Conservation (phyloP, 441 rosid genomes). For the Jatropha multifida region DNA sequence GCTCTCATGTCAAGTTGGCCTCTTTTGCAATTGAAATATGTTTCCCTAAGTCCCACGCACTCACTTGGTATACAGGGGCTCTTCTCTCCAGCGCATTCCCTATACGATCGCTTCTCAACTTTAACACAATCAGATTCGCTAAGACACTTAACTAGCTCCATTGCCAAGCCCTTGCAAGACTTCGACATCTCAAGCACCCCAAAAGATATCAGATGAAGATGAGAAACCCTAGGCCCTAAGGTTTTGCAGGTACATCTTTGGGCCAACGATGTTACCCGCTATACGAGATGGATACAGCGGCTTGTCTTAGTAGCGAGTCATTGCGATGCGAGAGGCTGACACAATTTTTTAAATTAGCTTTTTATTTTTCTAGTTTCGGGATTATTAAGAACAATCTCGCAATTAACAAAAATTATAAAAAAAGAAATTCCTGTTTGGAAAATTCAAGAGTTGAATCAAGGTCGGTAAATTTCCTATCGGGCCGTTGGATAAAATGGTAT, state of each 20-base stretch:
- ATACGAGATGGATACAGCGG: background rate
- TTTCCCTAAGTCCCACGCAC: slow-evolving; percentile 86
- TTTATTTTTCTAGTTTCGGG: too few species aligned
- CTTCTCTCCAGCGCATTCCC: slow-evolving; percentile 86
- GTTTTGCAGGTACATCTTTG: background rate
- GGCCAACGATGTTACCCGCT: background rate
- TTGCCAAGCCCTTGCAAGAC: slow-evolving; percentile 93
- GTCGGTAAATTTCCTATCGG: too few species aligned
- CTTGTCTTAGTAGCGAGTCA: background rate
- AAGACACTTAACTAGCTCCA: slow-evolving; percentile 88
- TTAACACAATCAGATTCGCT: slow-evolving; percentile 81
- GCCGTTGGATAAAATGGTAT: too few species aligned
- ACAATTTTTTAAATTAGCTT: background rate
- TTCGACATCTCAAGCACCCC: slow-evolving; percentile 53
- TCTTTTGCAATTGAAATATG: slow-evolving; percentile 92
- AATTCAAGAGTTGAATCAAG: too few species aligned
- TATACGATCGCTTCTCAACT: slow-evolving; percentile 69
- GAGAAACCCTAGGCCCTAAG: background rate
- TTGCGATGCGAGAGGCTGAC: background rate
- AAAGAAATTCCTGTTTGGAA: too few species aligned
- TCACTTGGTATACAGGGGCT: slow-evolving; percentile 72
- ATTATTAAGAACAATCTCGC: too few species aligned
- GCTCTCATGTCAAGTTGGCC: slow-evolving; percentile 96
- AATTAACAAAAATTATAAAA: too few species aligned
- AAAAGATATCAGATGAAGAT: background rate